Evolutionary conservation across 1,284 basidiomycete genomes (phyloP).

Genomic region (Moesziomyces sp.): DNA sequence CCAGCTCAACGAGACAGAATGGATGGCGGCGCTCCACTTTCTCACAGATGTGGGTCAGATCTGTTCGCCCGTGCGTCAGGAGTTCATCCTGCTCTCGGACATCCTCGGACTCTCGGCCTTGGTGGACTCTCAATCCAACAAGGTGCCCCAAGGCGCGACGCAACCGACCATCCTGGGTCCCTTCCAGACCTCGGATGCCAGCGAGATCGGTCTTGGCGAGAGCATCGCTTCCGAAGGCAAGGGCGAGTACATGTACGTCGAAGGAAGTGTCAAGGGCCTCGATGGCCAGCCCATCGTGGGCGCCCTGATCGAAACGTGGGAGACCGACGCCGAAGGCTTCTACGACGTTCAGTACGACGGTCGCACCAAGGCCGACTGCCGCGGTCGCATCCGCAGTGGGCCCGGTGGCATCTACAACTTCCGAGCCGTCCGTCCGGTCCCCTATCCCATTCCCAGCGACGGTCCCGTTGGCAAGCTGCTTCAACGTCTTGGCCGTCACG

Average conservation of each 20-base stretch:
- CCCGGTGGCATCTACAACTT: slow-evolving; percentile 78
- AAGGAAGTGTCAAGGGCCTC: slow-evolving; percentile 76
- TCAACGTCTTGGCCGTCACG: slow-evolving; percentile 75
- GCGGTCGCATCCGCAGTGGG: slow-evolving; percentile 76
- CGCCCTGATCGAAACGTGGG: slow-evolving; percentile 72
- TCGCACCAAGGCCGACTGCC: slow-evolving; percentile 77
- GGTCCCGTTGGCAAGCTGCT: slow-evolving; percentile 80
- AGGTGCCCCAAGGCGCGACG: slow-evolving; percentile 71
- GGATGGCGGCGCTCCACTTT: slow-evolving; percentile 73
- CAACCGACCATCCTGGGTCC: slow-evolving; percentile 80
- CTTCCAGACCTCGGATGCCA: slow-evolving; percentile 83
- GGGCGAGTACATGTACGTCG: slow-evolving; percentile 82
- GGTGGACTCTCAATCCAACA: slow-evolving; percentile 81
- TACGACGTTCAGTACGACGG: slow-evolving; percentile 77
- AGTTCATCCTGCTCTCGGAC: slow-evolving; percentile 85
- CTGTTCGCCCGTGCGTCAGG: slow-evolving; percentile 72
- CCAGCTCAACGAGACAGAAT: slow-evolving; percentile 81
- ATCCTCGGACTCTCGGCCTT: slow-evolving; percentile 80
- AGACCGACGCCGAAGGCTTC: slow-evolving; percentile 77
- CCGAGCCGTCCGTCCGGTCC: slow-evolving; percentile 78
- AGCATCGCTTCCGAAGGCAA: slow-evolving; percentile 82
- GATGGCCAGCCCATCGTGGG: slow-evolving; percentile 74
- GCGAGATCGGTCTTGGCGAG: slow-evolving; percentile 74
- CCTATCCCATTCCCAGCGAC: slow-evolving; percentile 77
- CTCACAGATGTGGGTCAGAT: slow-evolving; percentile 69